Evolutionary conservation across 371 early-diverging fungal genomes (phyloP).

Genomic region (Syncephalastrum racemosum): DNA sequence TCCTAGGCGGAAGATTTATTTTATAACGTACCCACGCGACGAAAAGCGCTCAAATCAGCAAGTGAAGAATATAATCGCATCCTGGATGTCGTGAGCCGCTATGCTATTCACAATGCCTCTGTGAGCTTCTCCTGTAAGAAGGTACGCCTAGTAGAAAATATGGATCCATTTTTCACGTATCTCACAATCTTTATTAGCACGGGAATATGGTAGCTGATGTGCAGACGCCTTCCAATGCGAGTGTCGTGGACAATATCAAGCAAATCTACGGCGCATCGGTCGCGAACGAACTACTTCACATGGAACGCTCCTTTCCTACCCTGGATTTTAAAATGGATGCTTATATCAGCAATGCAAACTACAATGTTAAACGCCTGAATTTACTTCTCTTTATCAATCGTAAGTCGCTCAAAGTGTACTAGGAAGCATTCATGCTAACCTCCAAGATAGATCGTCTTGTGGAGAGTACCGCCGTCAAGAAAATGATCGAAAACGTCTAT

Average conservation of each 20-base stretch:
- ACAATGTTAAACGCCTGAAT: slow-evolving; percentile 70
- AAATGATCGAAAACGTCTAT: slow-evolving; percentile 80
- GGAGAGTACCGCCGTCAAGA: slow-evolving; percentile 76
- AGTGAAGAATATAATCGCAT: slow-evolving; percentile 89
- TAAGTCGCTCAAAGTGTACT: slow-evolving; percentile 32
- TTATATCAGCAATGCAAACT: slow-evolving; percentile 82
- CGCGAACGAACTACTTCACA: slow-evolving; percentile 68
- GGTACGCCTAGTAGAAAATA: slow-evolving; percentile 31
- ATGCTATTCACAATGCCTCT: slow-evolving; percentile 87
- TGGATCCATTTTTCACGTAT: background rate
- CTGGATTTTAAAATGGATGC: slow-evolving; percentile 65
- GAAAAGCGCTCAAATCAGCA: slow-evolving; percentile 76
- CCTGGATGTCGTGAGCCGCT: slow-evolving; percentile 82
- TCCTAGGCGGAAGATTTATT: slow-evolving; percentile 89
- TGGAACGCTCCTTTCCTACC: slow-evolving; percentile 43
- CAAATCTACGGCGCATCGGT: slow-evolving; percentile 77
- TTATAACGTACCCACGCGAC: slow-evolving; percentile 83
- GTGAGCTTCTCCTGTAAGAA: slow-evolving; percentile 87
- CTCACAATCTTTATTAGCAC: slow-evolving; percentile 33
- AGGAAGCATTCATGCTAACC: slow-evolving; percentile 5
- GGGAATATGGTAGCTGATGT: slow-evolving; percentile 74
- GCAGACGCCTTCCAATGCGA: slow-evolving; percentile 61
- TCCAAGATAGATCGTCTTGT: slow-evolving; percentile 79
- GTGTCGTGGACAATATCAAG: slow-evolving; percentile 74
- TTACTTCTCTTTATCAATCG: slow-evolving; percentile 95